Evolutionary conservation across 805 yeast species (phyloP), one percentile per base, ranked within the genome.

Genomic region (Lipomyces sp.): DNA sequence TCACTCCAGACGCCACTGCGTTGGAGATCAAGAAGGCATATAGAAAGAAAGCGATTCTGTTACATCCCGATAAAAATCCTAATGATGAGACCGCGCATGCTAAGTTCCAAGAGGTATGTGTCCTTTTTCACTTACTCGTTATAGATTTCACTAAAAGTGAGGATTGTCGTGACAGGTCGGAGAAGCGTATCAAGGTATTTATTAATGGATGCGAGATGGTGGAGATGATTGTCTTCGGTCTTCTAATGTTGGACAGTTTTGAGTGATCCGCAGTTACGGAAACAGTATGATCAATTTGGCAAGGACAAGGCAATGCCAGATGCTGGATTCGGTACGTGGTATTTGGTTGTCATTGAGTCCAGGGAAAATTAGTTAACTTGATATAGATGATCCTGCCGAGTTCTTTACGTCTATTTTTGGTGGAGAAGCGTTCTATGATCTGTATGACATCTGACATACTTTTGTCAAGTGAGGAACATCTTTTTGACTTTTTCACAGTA

Each of bases 21-120:
- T 81, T 85, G 10, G 97, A 95, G 70, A 90, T 95, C 78, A 95
- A 95, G 78, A 92, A 92, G 77, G 97, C 98, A 0, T 95, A 95
- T 78, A 84, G 99, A 69, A 90, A 90, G 76, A 87, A 87, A 77
- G 98, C 98, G 6, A 89, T 94, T 78, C 83, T 82, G 65, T 90
- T 90, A 60, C 99, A 94, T 77, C 99, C 99, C 0, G 99, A 95
- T 77, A 95, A 95, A 80, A 92, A 94, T 75, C 97, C 96, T n/a
- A 87, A 90, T 74, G 96, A 95, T 76, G 96, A 95, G 53, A 84
- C 85, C 11, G 99, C 99, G 15, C 92, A 94, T 13, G 86, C 84
- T 60, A 87, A 89, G 73, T 95, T 95, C 78, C 97, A 95, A 78
- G 90, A 85, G 64, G 81, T 84, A 32, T 83, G 85, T 63, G 10